Evolutionary conservation across 805 yeast genomes (phyloP), one percentile per base, ranked within the genome.

Genomic region (Pichia thaimueangensis): DNA sequence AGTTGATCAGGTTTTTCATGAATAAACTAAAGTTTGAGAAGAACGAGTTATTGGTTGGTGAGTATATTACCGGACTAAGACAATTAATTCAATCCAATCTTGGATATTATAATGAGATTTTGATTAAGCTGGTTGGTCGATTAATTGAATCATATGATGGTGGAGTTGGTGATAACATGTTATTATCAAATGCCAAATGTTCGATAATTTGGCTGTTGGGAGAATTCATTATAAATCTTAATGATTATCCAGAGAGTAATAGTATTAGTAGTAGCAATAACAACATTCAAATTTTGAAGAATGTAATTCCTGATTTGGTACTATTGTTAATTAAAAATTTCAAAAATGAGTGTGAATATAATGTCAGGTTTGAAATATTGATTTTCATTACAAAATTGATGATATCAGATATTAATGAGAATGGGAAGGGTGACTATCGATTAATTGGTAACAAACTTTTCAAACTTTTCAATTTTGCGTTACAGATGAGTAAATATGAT

Each of bases 151-250:
- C 48, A 8, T 29, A 33, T 20, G 32, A 32, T 15, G 29, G 34
- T 19, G 33, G 34, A 5, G 27, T 51, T 17, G 27, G 33, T 3
- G 29, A 52, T 41, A 12, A 17, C 10, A 42, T 38, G 12, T 45
- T 53, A 20, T 46, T 54, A 9, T 38, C 56, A 16, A 45, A 52
- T 15, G 94, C 97, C 0, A 76, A 80, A 50, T 87, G 95, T 1
- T 83, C 91, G 36, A 80, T 89, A 10, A 71, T 91, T 6, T 93
- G 97, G 97, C 69, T 91, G 9, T 73, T 91, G 40, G 96, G 97
- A 5, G 97, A 93, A 55, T 82, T 80, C 56, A 70, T 81, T 0
- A 55, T 56, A 6, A 41, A 43, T 33, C 27, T 25, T 16, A 29
- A 42, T 21, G 37, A 43, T 11, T 35, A 37, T 22, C 30, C 20